Evolutionary conservation across 768 basidiomycete genomes (phyloP).

Genomic region (Calocybe indica): DNA sequence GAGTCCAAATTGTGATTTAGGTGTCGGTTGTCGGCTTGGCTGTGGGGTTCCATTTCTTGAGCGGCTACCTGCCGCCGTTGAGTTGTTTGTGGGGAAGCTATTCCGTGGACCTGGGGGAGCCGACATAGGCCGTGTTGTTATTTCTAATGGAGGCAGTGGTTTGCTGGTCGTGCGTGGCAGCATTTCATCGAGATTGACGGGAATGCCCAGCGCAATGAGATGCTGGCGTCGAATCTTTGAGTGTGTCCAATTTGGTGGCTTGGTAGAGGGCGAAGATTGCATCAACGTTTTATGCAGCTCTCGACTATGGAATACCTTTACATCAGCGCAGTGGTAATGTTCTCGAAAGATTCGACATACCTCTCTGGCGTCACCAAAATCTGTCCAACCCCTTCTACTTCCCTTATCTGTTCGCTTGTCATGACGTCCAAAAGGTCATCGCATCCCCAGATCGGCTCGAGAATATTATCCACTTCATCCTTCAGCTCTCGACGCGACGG

Average conservation of each 20-base stretch:
- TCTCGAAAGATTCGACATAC: constrained; percentile 29
- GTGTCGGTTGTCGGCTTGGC: constrained; percentile 26
- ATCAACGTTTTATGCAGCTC: constrained; percentile 69
- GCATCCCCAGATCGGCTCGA: constrained; percentile 60
- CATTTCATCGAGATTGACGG: constrained; percentile 93
- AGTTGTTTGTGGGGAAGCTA: constrained; percentile 20
- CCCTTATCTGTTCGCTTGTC: constrained; percentile 68
- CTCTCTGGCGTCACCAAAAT: constrained; percentile 72
- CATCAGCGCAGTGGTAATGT: constrained; percentile 4
- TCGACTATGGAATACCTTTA: constrained; percentile 46
- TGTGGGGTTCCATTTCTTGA: constrained; percentile 52
- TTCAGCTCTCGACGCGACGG: constrained; percentile 53
- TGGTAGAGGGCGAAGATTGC: constrained; percentile 65
- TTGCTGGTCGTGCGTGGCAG: constrained; percentile 61
- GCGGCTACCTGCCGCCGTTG: constrained; percentile 27
- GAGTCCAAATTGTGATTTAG: constrained; percentile 54
- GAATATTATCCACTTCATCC: constrained; percentile 56
- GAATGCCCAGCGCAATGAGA: constrained; percentile 86
- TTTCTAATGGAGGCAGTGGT: constrained; percentile 72
- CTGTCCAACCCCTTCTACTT: constrained; percentile 77
- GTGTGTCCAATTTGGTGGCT: constrained; percentile 92
- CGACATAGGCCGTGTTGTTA: constrained; percentile 77
- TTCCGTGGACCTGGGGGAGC: constrained; percentile 65
- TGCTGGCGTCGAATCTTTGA: constrained; percentile 89
- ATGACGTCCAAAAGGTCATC: constrained; percentile 46